Percentiles rank a stretch among this genome's conserved stretches.
Conservation (phyloP, 306 rosid species). For the Acacia crassicarpa region DNA sequence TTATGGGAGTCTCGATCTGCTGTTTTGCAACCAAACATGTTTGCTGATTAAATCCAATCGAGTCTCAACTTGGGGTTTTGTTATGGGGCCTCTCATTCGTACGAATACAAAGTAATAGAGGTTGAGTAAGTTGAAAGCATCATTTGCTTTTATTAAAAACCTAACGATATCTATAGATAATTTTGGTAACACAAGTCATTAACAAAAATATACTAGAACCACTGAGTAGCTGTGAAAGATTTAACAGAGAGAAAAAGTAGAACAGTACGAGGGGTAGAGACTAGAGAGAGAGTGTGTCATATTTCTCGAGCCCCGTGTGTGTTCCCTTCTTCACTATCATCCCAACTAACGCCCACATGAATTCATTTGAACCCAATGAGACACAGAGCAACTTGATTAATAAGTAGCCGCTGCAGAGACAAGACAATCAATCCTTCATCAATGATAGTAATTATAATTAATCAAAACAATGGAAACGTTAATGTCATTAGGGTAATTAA, state of each 20-base stretch:
- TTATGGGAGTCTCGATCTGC: background rate
- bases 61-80: background rate
- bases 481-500: too few relatives aligned
- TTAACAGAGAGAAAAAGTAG: background rate
- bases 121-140: background rate
- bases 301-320: constrained; percentile 73
- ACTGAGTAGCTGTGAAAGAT: background rate
- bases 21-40: background rate
- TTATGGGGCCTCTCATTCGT: background rate
- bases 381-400: background rate
- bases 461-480: background rate
- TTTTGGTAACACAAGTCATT: background rate
- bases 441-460: too few relatives aligned
- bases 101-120: background rate
- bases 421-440: background rate
- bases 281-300: constrained; percentile 24
- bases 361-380: background rate
- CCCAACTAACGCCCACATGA: background rate
- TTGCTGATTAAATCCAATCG: background rate
- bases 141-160: too few relatives aligned
- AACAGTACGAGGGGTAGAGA: background rate
- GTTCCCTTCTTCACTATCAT: constrained; percentile 61
- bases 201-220: background rate
- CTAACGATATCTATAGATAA: background rate
- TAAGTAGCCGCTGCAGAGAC: background rate